Evolutionary conservation across 345 rosid genomes (phyloP).

Genomic region (Turritis glabra): DNA sequence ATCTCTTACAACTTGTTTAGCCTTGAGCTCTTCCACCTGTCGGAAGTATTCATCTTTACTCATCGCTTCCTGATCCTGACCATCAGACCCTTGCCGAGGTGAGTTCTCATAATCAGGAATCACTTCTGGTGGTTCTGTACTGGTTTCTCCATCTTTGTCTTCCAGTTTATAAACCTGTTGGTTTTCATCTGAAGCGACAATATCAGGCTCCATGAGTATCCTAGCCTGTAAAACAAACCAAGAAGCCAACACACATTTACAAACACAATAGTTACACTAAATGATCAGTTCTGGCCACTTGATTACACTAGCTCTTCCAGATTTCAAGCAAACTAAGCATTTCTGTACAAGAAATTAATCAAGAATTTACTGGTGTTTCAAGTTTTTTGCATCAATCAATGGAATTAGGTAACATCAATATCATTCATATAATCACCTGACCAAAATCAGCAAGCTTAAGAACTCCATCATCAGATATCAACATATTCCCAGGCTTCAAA

Average conservation of each 20-base stretch:
- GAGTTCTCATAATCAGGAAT: conserved; percentile 45
- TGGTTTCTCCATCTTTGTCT: conserved; percentile 37
- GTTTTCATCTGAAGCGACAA: conserved; percentile 45
- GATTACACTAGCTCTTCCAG: background rate
- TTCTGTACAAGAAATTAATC: background rate
- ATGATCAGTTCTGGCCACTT: background rate
- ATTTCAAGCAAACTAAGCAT: no score
- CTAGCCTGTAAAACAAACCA: conserved; percentile 62
- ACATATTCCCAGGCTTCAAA: conserved; percentile 86
- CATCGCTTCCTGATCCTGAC: conserved; percentile 38
- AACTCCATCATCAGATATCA: conserved; percentile 72
- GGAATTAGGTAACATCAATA: background rate
- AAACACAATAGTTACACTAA: background rate
- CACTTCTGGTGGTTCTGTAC: conserved; percentile 36
- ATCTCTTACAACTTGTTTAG: conserved; percentile 41
- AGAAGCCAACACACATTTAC: conserved; percentile 13
- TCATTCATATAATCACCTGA: conserved; percentile 54
- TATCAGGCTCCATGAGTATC: conserved; percentile 69
- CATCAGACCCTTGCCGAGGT: conserved; percentile 33
- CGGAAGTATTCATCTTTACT: conserved; percentile 57
- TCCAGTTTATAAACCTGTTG: conserved; percentile 38
- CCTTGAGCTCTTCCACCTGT: conserved; percentile 56
- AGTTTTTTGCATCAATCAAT: background rate
- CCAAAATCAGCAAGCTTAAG: conserved; percentile 98
- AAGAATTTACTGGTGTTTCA: background rate